Base-by-base conservation (phyloP, 306 rosid genomes). In the Purshia tridentata region DNA sequence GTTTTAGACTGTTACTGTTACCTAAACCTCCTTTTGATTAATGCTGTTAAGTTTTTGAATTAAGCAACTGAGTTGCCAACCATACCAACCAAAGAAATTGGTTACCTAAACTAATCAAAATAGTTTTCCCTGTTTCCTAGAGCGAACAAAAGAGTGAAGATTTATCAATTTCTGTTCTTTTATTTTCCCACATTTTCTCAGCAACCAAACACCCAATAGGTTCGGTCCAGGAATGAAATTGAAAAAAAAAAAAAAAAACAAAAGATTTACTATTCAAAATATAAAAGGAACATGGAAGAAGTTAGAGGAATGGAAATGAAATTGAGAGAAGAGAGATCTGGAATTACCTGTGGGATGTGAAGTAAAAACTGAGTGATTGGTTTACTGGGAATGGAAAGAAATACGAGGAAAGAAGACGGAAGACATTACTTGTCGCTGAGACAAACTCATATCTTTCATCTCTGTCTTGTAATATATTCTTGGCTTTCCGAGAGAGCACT, bases 401-500 rank as follows among this genome's bases (percentile, higher is more conserved):
- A 39, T n/a, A 9, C 29, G 37, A 46, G 6, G 50, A 18, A 65
- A 12, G 64, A 65, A 12, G 64, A 65, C 8, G 72, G 20, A 69
- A 67, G 53, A 52, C 63, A 68, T 72, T 6, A 65, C 73, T 62
- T 81, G 74, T 58, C 5, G 13, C 39, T 57, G 56, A 65, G 76
- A 51, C 14, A 45, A 67, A 72, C 69, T 53, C 60, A 53, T 45
- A 68, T 53, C 52, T 53, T 18, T 50, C 61, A 18, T 20, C 59
- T 50, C 18, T 5, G 19, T 69, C 37, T 46, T n/a, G 22, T 19
- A 40, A 63, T 16, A 63, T 23, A 78, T 80, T 70, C 81, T 71
- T 72, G 35, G 75, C 84, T 65, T 70, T 56, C 35, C 19, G 65
- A 11, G 40, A 19, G 53, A 74, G 76, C 45, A 74, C 70, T 67